Conservation (phyloP, 2,329 filamentous ascomycete species). For the Paraphaeosphaeria minitans region DNA sequence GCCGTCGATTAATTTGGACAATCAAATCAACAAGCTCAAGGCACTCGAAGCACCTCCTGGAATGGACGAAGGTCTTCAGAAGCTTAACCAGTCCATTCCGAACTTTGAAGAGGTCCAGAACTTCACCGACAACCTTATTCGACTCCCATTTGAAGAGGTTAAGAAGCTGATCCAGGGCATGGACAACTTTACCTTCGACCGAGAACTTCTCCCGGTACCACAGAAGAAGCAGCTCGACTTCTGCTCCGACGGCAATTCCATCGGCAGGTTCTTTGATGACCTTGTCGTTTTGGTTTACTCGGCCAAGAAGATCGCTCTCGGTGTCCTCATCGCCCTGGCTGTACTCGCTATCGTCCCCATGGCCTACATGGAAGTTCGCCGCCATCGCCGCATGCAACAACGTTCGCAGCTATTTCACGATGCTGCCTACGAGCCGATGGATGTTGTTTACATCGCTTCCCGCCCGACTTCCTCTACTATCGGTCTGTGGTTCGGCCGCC, state of each 20-base stretch:
- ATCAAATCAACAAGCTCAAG: slow-evolving; percentile 69
- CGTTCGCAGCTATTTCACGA: slow-evolving; percentile 70
- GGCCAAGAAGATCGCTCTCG: slow-evolving; percentile 76
- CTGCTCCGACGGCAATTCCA: slow-evolving; percentile 82
- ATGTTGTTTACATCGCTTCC: slow-evolving; percentile 85
- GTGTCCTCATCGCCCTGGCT: slow-evolving; percentile 73
- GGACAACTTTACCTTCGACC: slow-evolving; percentile 77
- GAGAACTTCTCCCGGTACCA: slow-evolving; percentile 78
- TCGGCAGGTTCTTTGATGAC: slow-evolving; percentile 81
- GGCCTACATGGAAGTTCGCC: slow-evolving; percentile 77
- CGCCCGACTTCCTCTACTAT: slow-evolving; percentile 74
- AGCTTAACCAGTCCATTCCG: slow-evolving; percentile 79
- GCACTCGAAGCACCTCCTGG: slow-evolving; percentile 70
- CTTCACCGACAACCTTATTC: slow-evolving; percentile 74
- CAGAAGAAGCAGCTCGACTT: slow-evolving; percentile 82
- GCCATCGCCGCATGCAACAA: slow-evolving; percentile 75
- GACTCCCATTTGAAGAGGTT: slow-evolving; percentile 80
- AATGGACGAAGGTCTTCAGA: slow-evolving; percentile 70
- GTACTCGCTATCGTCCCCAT: slow-evolving; percentile 76
- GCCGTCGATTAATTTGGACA: slow-evolving; percentile 68
- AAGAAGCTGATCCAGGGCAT: slow-evolving; percentile 73
- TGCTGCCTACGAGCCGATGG: slow-evolving; percentile 74
- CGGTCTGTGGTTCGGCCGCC: slow-evolving; percentile 72
- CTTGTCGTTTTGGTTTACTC: slow-evolving; percentile 69
- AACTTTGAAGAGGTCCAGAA: slow-evolving; percentile 85